A percentile compares a stretch with the other conserved stretches of the same genome.
These are phyloP conservation scores for Penicillium crustosum DNA, from an alignment of 2,329 filamentous ascomycete genomes.

Conservation along the genomic window DNA sequence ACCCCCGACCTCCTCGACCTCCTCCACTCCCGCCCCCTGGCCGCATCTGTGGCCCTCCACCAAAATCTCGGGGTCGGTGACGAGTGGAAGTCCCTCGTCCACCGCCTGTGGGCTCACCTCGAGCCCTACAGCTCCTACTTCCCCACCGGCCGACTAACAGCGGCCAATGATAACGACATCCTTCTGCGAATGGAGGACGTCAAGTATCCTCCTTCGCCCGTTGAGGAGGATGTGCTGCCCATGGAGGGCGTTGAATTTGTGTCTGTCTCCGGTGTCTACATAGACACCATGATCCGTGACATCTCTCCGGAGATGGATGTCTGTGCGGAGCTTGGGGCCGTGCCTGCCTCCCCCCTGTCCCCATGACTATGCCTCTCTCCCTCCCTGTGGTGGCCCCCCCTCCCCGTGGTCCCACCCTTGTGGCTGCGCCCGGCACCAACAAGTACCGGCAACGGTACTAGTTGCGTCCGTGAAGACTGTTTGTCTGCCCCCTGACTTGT, in stretches of 20 bases:
- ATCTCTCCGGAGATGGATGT: constrained; percentile 1
- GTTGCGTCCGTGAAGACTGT: background rate
- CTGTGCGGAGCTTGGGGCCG: background rate
- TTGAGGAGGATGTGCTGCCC: background rate
- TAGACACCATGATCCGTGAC: background rate
- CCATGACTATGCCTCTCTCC: background rate
- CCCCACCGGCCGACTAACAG: background rate
- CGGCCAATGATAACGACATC: background rate
- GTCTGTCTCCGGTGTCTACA: background rate
- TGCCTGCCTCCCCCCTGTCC: background rate
- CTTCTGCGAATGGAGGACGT: background rate
- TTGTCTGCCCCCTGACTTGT: background rate
- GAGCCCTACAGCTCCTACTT: background rate
- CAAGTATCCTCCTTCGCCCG: background rate
- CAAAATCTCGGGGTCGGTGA: background rate
- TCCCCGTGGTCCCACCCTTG: background rate
- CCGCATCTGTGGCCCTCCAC: background rate
- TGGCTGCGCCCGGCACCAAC: background rate
- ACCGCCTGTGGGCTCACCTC: background rate
- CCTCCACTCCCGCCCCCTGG: constrained; percentile 1
- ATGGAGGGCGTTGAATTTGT: constrained; percentile 1
- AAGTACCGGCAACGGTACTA: background rate
- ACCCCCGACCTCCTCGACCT: background rate
- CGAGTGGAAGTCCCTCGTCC: background rate
- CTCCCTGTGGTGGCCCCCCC: background rate